phyloP scores from a whole-genome alignment of 2,329 filamentous ascomycete species.

The Tolypocladium paradoxum region DNA sequence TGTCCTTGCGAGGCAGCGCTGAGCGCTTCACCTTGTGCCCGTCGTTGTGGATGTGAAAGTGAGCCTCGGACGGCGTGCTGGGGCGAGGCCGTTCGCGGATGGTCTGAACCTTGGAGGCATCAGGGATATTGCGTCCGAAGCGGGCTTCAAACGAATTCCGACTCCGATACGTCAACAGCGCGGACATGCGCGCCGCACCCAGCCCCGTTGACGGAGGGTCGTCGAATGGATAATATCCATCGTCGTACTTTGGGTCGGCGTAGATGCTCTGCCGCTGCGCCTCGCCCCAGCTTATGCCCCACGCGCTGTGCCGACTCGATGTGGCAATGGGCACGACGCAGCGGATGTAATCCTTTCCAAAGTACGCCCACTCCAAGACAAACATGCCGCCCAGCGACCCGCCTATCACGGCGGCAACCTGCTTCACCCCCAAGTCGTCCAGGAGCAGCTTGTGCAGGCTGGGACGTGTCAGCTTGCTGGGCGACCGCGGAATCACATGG shows the following conservation, averaged over 20 bases:
- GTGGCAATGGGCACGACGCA: slow-evolving; percentile 77
- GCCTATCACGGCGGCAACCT: slow-evolving; percentile 69
- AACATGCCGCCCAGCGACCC: slow-evolving; percentile 86
- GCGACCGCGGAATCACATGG: background rate
- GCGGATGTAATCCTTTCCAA: slow-evolving; percentile 75
- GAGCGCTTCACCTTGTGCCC: slow-evolving; percentile 56
- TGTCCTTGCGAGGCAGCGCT: slow-evolving; percentile 36
- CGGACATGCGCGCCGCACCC: slow-evolving; percentile 92
- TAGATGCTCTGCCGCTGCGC: slow-evolving; percentile 91
- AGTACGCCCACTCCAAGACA: slow-evolving; percentile 84
- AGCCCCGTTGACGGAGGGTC: slow-evolving; percentile 82
- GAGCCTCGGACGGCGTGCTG: slow-evolving; percentile 54
- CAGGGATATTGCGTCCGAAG: slow-evolving; percentile 86
- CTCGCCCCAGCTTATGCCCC: slow-evolving; percentile 87
- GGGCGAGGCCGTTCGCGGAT: slow-evolving; percentile 60
- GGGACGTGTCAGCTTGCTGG: slow-evolving; percentile 19
- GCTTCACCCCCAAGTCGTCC: slow-evolving; percentile 68
- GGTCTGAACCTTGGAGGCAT: slow-evolving; percentile 71
- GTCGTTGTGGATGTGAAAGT: slow-evolving; percentile 76
- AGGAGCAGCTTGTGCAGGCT: slow-evolving; percentile 71
- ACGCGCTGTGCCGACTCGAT: slow-evolving; percentile 74
- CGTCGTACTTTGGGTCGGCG: slow-evolving; percentile 95
- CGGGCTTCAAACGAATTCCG: slow-evolving; percentile 94
- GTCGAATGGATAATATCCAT: slow-evolving; percentile 83
- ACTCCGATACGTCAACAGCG: slow-evolving; percentile 88